Evolutionary conservation across 225 moss, liverwort and hornwort genomes (phyloP).

Genomic region (Bryum argenteum): DNA sequence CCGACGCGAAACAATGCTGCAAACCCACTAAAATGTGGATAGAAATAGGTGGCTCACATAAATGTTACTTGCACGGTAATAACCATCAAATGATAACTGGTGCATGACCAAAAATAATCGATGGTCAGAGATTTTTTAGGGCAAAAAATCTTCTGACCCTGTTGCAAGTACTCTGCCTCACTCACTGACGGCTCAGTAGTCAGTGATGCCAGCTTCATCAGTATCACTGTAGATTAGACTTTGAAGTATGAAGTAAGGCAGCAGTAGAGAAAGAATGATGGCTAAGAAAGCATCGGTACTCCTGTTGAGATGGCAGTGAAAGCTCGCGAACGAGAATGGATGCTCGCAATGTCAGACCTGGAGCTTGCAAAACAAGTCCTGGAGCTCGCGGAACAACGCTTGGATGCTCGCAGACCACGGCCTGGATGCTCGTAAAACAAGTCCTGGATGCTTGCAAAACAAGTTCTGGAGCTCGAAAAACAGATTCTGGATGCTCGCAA

Average conservation of each 20-base stretch:
- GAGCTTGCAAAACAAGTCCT: too few species aligned
- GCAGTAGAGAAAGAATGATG: too few species aligned
- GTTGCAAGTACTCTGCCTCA: conserved; percentile 20
- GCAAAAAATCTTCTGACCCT: conserved; percentile 31
- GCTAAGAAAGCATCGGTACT: too few species aligned
- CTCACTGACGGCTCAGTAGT: conserved; percentile 19
- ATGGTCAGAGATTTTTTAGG: conserved; percentile 23
- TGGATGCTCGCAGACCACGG: background rate
- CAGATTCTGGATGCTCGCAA: background rate
- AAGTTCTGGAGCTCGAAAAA: background rate
- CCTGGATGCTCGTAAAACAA: background rate
- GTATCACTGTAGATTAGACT: background rate
- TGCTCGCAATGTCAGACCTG: too few species aligned
- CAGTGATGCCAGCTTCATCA: conserved; percentile 8
- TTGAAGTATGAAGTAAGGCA: too few species aligned
- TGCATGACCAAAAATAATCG: conserved; percentile 29
- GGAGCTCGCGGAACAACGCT: background rate
- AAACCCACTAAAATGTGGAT: too few species aligned
- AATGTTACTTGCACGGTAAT: conserved; percentile 26
- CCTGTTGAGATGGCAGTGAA: too few species aligned
- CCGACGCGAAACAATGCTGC: too few species aligned
- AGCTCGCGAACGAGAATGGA: too few species aligned
- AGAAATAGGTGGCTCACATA: background rate
- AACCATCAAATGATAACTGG: conserved; percentile 22
- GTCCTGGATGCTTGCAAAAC: conserved; percentile 1